A percentile compares a stretch with the other conserved stretches of the same genome.
phyloP scores from a whole-genome alignment of 2,329 filamentous ascomycete species.

The Nigrograna mackinnonii region DNA sequence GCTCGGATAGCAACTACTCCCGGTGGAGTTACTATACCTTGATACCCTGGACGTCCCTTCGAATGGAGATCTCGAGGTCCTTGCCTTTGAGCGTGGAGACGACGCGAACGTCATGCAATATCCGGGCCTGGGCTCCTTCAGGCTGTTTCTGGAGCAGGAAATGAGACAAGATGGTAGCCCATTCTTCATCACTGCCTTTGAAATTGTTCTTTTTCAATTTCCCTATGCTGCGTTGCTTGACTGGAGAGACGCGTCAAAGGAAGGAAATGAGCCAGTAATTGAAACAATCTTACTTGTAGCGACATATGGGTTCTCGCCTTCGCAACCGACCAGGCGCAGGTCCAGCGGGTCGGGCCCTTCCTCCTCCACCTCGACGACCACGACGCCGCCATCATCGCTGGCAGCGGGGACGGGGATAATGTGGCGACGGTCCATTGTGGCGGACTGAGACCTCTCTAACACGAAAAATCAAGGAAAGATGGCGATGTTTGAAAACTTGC shows the following conservation, averaged over 20 bases:
- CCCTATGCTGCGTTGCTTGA: constrained; percentile 35
- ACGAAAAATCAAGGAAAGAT: constrained; percentile 5
- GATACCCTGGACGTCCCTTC: constrained; percentile 66
- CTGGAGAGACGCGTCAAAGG: constrained; percentile 30
- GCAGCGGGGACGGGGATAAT: constrained; percentile 65
- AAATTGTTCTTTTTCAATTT: constrained; percentile 32
- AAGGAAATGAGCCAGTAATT: constrained; percentile 14
- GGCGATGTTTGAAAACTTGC: constrained; percentile 11
- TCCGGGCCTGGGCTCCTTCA: constrained; percentile 49
- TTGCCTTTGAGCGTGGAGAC: constrained; percentile 60
- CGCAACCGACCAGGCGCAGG: constrained; percentile 69
- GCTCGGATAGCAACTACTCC: constrained; percentile 4
- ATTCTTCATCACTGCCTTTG: constrained; percentile 58
- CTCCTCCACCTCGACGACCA: constrained; percentile 64
- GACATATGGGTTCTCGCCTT: constrained; percentile 65
- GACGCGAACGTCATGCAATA: constrained; percentile 58
- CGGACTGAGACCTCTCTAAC: constrained; percentile 6
- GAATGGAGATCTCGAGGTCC: constrained; percentile 64
- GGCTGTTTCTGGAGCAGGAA: constrained; percentile 55
- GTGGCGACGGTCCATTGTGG: constrained; percentile 22
- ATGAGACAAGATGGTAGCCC: constrained; percentile 63
- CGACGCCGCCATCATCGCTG: constrained; percentile 54
- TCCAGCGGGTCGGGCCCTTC: constrained; percentile 61
- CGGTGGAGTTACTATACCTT: constrained; percentile 55
- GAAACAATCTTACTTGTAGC: constrained; percentile 56